These are phyloP conservation scores for Stereocaulon alpinum DNA, from an alignment of 495 filamentous ascomycete species.

Conservation along the genomic window DNA sequence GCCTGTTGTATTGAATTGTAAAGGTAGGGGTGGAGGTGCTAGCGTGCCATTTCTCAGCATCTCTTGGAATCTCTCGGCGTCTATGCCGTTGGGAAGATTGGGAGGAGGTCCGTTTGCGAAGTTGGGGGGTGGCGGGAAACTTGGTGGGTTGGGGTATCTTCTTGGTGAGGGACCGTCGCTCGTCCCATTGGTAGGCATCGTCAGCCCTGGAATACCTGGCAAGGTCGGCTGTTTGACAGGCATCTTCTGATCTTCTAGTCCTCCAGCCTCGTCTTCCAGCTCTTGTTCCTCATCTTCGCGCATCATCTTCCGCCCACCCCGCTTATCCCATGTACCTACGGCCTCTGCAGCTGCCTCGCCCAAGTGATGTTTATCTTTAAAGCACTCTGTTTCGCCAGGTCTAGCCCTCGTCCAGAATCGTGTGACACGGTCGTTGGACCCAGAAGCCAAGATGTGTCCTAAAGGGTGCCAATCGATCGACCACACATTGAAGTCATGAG, in stretches of 20 bases:
- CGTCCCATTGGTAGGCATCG: slow-evolving; percentile 28
- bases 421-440: slow-evolving; percentile 92
- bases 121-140: slow-evolving; percentile 34
- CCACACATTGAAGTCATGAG: slow-evolving; percentile 93
- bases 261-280: slow-evolving; percentile 83
- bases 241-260: slow-evolving; percentile 90
- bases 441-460: slow-evolving; percentile 95
- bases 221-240: slow-evolving; percentile 39
- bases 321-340: slow-evolving; percentile 81
- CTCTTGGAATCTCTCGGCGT: slow-evolving; percentile 38
- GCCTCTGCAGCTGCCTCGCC: slow-evolving; percentile 88
- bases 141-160: slow-evolving; percentile 38
- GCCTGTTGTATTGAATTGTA: slow-evolving; percentile 35
- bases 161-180: slow-evolving; percentile 30
- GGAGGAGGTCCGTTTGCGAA: slow-evolving; percentile 24
- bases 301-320: slow-evolving; percentile 65
- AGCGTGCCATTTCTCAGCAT: slow-evolving; percentile 35
- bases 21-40: slow-evolving; percentile 39
- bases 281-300: slow-evolving; percentile 91
- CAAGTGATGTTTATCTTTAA: slow-evolving; percentile 88
- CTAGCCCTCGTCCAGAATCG: slow-evolving; percentile 88
- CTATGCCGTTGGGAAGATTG: slow-evolving; percentile 46
- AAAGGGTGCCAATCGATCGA: slow-evolving; percentile 94
- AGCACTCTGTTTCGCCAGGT: slow-evolving; percentile 72
- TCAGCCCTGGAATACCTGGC: slow-evolving; percentile 43